These are phyloP conservation scores for Cryphonectria naterciae DNA, from an alignment of 2,329 filamentous ascomycete species.

Conservation along the genomic window DNA sequence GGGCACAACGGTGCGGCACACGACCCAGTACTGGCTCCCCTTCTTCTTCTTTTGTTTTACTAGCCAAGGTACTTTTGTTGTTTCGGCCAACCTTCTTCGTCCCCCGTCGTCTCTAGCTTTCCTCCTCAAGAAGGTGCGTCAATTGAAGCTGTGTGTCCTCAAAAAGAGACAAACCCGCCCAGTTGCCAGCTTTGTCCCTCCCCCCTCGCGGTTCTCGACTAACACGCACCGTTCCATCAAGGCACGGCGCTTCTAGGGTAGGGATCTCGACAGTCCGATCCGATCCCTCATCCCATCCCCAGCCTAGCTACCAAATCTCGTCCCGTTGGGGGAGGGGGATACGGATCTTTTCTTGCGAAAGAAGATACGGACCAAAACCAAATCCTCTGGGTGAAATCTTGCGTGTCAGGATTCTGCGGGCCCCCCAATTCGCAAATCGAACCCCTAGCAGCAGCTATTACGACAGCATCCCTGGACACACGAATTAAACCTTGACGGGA, in stretches of 20 bases:
- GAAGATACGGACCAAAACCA: not conserved
- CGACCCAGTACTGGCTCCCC: not conserved
- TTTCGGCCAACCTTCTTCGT: not conserved
- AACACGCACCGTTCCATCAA: constrained; percentile 9
- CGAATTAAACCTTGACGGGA: constrained; percentile 6
- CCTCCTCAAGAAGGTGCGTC: constrained; percentile 1
- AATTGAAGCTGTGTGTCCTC: constrained; percentile 11
- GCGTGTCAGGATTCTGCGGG: constrained; percentile 7
- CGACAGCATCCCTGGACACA: constrained; percentile 14
- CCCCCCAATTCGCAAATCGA: not conserved
- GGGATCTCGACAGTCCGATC: not conserved
- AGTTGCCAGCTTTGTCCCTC: not conserved
- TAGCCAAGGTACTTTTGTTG: not conserved
- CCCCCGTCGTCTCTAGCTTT: not conserved
- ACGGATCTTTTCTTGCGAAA: not conserved
- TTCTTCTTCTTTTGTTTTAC: not conserved
- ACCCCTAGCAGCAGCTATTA: constrained; percentile 9
- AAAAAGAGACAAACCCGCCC: not conserved
- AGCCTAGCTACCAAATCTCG: not conserved
- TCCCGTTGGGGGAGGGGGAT: not conserved
- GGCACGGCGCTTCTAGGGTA: constrained; percentile 3
- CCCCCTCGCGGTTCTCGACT: not conserved
- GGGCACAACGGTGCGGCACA: not conserved
- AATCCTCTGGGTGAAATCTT: not conserved
- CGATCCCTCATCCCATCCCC: not conserved